Percentiles rank a stretch among this genome's conserved stretches.
Evolutionary conservation across 2,329 filamentous ascomycete genomes (phyloP).

Genomic region (Ceratocystis eucalypticola): DNA sequence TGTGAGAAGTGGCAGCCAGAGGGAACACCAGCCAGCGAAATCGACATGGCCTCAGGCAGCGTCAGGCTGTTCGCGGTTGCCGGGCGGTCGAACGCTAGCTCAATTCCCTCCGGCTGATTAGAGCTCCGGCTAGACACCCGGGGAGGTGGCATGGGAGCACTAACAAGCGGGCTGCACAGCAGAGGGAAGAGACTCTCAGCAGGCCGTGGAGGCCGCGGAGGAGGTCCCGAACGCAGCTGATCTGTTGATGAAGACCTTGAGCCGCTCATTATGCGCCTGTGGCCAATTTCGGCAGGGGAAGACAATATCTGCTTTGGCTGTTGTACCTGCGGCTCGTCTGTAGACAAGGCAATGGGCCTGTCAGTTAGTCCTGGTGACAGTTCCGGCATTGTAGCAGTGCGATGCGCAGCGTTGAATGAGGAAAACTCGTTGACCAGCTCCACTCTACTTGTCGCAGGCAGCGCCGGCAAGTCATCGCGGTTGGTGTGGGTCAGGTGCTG

Average conservation of each 20-base stretch:
- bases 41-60: conserved; percentile 31
- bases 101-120: conserved; percentile 32
- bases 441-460: conserved; percentile 30
- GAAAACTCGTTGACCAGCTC: conserved; percentile 33
- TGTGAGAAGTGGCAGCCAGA: conserved; percentile 29
- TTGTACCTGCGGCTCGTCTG: not conserved
- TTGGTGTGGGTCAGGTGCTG: conserved; percentile 49
- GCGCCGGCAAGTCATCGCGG: conserved; percentile 34
- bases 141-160: conserved; percentile 36
- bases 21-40: conserved; percentile 20
- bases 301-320: conserved; percentile 10
- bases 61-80: conserved; percentile 34
- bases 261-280: conserved; percentile 31
- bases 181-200: conserved; percentile 23
- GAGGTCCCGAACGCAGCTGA: conserved; percentile 35
- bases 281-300: conserved; percentile 21
- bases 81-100: conserved; percentile 32
- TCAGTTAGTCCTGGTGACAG: conserved; percentile 12
- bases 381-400: conserved; percentile 14
- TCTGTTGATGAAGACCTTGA: conserved; percentile 30
- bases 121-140: conserved; percentile 43
- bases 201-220: conserved; percentile 33
- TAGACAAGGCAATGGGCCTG: conserved; percentile 16
- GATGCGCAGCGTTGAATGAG: conserved; percentile 17
- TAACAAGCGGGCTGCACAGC: conserved; percentile 16